Conservation (phyloP, 768 basidiomycete species). For the Trametopsis cervina region DNA sequence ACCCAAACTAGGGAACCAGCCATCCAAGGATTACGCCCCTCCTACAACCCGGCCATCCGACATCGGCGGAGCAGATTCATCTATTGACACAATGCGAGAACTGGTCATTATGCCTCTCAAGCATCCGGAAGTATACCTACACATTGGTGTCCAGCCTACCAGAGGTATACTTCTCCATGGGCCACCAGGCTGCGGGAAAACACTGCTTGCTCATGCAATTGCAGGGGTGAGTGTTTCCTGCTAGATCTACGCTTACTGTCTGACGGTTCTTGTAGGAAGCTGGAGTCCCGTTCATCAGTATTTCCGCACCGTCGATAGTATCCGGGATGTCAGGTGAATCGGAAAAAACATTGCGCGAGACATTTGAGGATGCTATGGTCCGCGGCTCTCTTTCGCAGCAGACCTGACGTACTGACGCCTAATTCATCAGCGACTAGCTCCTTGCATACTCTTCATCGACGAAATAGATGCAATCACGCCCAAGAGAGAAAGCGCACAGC, state of each 20-base stretch:
- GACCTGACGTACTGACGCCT: too few relatives aligned
- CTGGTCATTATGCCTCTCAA: constrained; percentile 93
- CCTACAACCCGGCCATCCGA: constrained; percentile 75
- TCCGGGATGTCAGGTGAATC: constrained; percentile 99
- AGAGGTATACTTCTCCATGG: constrained; percentile 91
- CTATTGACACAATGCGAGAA: constrained; percentile 89
- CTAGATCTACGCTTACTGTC: background rate
- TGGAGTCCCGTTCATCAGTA: constrained; percentile 84
- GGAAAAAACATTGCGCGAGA: constrained; percentile 92
- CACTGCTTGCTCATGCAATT: constrained; percentile 87
- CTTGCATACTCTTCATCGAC: constrained; percentile 92
- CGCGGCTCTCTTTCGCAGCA: too few relatives aligned
- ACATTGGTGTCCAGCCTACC: constrained; percentile 89
- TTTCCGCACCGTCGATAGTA: constrained; percentile 94
- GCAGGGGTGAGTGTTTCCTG: constrained; percentile 64
- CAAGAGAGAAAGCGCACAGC: constrained; percentile 94
- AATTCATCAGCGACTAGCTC: constrained; percentile 83
- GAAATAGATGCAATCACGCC: constrained; percentile 98
- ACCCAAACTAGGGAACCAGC: constrained; percentile 34
- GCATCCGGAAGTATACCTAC: constrained; percentile 92
- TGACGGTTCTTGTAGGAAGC: constrained; percentile 68
- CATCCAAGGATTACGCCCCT: constrained; percentile 61
- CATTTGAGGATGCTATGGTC: constrained; percentile 96
- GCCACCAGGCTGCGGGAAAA: constrained; percentile 97
- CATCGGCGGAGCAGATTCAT: constrained; percentile 80